Percentiles rank a stretch among this genome's conserved stretches.
Evolutionary conservation across 768 basidiomycete genomes (phyloP).

Genomic region (Amanita fuliginea): DNA sequence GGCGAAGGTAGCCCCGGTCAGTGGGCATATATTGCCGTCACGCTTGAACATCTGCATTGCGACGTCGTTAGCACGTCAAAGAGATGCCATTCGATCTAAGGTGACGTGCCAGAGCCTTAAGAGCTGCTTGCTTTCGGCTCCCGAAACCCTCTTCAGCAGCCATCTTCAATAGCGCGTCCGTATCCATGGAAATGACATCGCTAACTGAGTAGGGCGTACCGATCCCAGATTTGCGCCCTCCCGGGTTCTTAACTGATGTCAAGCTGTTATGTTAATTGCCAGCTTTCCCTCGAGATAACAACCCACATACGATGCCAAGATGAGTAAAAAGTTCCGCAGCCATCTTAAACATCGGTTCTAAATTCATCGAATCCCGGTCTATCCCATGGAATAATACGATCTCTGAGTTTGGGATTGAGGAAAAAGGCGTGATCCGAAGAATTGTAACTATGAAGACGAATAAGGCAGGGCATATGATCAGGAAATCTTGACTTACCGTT

Average conservation of each 20-base stretch:
- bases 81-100: neutral
- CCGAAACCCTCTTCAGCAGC: neutral
- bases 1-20: neutral
- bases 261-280: neutral
- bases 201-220: too few species aligned
- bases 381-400: conserved; percentile 11
- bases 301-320: conserved; percentile 1
- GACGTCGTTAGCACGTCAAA: too few species aligned
- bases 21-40: neutral
- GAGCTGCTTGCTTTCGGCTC: neutral
- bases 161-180: neutral
- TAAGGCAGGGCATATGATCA: neutral
- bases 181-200: neutral
- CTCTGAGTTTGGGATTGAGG: conserved; percentile 8
- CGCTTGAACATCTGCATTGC: neutral
- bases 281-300: too few species aligned
- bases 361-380: conserved; percentile 4
- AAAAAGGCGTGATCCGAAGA: conserved; percentile 8
- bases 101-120: neutral
- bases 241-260: neutral
- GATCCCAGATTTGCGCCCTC: neutral
- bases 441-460: conserved; percentile 5
- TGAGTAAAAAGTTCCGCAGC: conserved; percentile 8
- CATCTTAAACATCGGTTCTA: conserved; percentile 6
- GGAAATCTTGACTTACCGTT: conserved; percentile 10